phyloP scores from a whole-genome alignment of 352 stramenopile species.

The Blastocystis sp. region DNA sequence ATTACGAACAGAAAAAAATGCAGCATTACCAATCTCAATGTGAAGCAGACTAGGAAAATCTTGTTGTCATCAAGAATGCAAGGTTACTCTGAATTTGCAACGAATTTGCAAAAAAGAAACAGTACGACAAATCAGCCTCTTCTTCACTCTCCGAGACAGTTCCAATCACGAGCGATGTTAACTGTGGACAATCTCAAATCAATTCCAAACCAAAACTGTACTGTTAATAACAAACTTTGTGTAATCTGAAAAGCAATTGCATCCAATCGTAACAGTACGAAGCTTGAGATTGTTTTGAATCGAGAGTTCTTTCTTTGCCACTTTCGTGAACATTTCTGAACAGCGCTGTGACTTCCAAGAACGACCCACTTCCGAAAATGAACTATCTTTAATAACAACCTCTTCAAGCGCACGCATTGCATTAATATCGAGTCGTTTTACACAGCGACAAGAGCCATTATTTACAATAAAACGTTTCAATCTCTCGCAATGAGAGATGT shows the following conservation, averaged over 20 bases:
- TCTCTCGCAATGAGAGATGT: neutral
- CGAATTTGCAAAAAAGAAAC: neutral
- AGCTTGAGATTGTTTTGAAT: neutral
- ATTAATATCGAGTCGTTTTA: neutral
- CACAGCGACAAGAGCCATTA: neutral
- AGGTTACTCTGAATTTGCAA: neutral
- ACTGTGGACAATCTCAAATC: neutral
- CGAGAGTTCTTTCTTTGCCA: neutral
- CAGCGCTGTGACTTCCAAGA: neutral
- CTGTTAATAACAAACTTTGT: neutral
- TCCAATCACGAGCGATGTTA: neutral
- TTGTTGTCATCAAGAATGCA: neutral
- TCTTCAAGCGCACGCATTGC: neutral
- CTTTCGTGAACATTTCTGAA: neutral
- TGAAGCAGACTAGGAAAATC: neutral
- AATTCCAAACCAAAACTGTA: neutral
- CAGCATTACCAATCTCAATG: neutral
- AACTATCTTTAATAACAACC: neutral
- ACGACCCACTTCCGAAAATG: neutral
- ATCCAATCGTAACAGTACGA: neutral
- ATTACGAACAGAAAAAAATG: neutral
- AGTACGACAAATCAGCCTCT: neutral
- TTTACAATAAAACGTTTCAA: neutral
- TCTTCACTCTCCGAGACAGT: neutral
- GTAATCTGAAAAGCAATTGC: slow-evolving; percentile 40